Conservation (phyloP, 768 basidiomycete genomes). For the Nidularia sp. region DNA sequence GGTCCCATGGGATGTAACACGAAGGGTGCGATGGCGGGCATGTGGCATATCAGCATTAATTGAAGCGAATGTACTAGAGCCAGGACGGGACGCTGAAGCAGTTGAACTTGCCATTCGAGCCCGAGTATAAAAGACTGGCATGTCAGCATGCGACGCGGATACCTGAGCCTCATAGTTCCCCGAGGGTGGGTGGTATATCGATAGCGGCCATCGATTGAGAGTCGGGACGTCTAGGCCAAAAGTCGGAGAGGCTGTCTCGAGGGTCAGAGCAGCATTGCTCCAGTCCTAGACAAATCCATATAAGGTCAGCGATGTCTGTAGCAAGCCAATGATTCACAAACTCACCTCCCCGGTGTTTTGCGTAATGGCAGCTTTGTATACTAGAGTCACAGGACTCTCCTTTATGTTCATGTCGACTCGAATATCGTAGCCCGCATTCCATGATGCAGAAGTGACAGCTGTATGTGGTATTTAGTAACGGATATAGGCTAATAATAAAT, state of each 20-base stretch:
- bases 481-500: background rate
- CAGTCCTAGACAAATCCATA: conserved; percentile 23
- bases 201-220: conserved; percentile 33
- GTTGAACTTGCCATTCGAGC: no score
- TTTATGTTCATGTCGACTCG: conserved; percentile 36
- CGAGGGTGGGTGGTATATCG: conserved; percentile 11
- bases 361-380: conserved; percentile 35
- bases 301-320: background rate
- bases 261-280: conserved; percentile 34
- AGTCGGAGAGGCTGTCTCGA: conserved; percentile 39
- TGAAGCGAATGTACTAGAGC: background rate
- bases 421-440: conserved; percentile 37
- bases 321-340: background rate
- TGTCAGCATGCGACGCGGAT: background rate
- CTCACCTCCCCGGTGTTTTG: conserved; percentile 40
- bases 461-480: background rate
- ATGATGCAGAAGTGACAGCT: conserved; percentile 33
- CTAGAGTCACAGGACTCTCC: conserved; percentile 29
- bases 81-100: background rate
- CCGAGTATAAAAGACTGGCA: no score
- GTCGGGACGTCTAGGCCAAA: conserved; percentile 31
- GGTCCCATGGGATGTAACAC: conserved; percentile 27
- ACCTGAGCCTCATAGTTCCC: background rate
- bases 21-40: conserved; percentile 13
- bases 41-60: background rate